A percentile compares a stretch with the other conserved stretches of the same genome.
These are phyloP conservation scores for Tagetes patula DNA, from an alignment of 129 eudicot genomes.

Conservation along the genomic window DNA sequence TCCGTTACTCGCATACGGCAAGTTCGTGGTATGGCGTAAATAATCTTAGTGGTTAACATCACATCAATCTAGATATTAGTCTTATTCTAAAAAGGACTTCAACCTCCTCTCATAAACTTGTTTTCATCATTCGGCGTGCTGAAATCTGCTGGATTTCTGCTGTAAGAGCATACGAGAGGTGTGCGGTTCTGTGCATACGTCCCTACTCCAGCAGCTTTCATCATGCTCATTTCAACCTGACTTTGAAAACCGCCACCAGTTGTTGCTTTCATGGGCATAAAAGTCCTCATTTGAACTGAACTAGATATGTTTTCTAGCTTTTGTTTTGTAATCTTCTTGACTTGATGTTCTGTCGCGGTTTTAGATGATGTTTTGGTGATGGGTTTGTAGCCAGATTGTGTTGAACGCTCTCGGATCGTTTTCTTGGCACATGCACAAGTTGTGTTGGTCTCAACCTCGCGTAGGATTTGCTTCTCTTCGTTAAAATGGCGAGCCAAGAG, in stretches of 20 bases:
- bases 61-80: too few species aligned
- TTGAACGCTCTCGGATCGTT: constrained; percentile 17
- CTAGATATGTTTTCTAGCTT: constrained; percentile 1
- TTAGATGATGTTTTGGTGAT: background rate
- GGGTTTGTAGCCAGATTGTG: background rate
- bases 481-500: constrained; percentile 38
- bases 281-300: constrained; percentile 7
- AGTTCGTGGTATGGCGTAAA: too few species aligned
- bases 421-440: constrained; percentile 31
- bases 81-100: background rate
- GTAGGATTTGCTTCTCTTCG: constrained; percentile 18
- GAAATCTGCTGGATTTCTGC: constrained; percentile 45
- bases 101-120: constrained; percentile 40
- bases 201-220: constrained; percentile 12
- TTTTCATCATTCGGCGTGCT: constrained; percentile 25
- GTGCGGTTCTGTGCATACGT: constrained; percentile 6
- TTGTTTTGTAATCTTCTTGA: constrained; percentile 8
- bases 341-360: constrained; percentile 5
- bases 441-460: constrained; percentile 4
- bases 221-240: background rate
- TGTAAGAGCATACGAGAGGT: constrained; percentile 24
- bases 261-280: constrained; percentile 8
- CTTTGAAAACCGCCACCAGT: constrained; percentile 8
- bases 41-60: too few species aligned
- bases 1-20: too few species aligned